These are phyloP conservation scores for Polyporus tsugae DNA, from an alignment of 1,284 basidiomycete species.

Conservation along the genomic window DNA sequence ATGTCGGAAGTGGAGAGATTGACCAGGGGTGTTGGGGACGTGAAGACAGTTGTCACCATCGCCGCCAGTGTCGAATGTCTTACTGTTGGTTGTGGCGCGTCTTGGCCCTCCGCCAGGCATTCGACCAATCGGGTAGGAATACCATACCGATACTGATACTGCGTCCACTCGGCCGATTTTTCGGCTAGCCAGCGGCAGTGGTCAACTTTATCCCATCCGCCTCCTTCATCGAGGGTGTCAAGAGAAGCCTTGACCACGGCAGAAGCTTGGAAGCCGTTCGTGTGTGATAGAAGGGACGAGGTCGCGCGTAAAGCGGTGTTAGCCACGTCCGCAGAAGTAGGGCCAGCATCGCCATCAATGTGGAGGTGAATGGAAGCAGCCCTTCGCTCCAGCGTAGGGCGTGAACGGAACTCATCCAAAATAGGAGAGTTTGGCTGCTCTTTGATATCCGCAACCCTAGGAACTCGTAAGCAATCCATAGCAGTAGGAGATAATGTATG, in stretches of 20 bases:
- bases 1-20: conserved; percentile 94
- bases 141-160: conserved; percentile 92
- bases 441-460: conserved; percentile 67
- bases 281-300: conserved; percentile 78
- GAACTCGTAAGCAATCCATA: conserved; percentile 16
- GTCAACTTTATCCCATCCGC: conserved; percentile 77
- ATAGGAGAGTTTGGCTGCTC: conserved; percentile 78
- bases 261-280: conserved; percentile 80
- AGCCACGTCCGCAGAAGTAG: conserved; percentile 77
- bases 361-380: conserved; percentile 90
- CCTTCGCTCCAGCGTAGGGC: conserved; percentile 79
- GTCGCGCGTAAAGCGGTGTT: conserved; percentile 79
- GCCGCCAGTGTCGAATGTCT: conserved; percentile 77
- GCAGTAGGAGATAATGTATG: conserved; percentile 7
- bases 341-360: conserved; percentile 88
- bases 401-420: conserved; percentile 80
- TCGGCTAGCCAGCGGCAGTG: conserved; percentile 88
- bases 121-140: conserved; percentile 90
- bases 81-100: conserved; percentile 56
- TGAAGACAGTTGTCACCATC: conserved; percentile 89
- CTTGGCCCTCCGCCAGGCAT: conserved; percentile 75
- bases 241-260: conserved; percentile 77
- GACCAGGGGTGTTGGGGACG: conserved; percentile 83
- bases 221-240: conserved; percentile 66
- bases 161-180: conserved; percentile 83